These are phyloP conservation scores for Sporisorium scitamineum DNA, from an alignment of 1,284 basidiomycete genomes.

Conservation along the genomic window DNA sequence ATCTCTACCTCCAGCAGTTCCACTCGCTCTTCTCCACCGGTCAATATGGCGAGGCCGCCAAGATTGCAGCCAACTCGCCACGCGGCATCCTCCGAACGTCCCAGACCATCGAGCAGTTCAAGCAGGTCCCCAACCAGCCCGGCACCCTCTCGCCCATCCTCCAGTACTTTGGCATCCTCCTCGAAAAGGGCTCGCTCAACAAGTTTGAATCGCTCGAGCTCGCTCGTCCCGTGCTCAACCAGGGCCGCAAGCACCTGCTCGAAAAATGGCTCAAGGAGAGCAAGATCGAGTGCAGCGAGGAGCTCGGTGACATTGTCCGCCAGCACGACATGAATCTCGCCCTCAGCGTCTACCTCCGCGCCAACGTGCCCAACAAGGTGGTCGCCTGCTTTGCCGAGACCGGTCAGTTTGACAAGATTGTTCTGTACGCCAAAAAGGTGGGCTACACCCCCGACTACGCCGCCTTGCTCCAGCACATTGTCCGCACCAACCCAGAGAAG, in stretches of 20 bases:
- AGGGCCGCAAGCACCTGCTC: conserved; percentile 95
- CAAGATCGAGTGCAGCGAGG: conserved; percentile 98
- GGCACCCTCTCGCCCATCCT: conserved; percentile 95
- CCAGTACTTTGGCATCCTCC: conserved; percentile 96
- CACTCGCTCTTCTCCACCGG: conserved; percentile 90
- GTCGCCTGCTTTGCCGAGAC: conserved; percentile 97
- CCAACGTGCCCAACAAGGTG: conserved; percentile 98
- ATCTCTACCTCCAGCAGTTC: conserved; percentile 95
- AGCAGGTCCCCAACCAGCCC: conserved; percentile 88
- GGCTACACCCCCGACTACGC: conserved; percentile 94
- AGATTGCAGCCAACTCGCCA: conserved; percentile 97
- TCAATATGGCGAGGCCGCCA: conserved; percentile 95
- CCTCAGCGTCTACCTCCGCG: conserved; percentile 97
- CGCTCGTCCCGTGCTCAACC: conserved; percentile 92
- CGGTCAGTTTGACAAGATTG: conserved; percentile 97
- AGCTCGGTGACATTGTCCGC: conserved; percentile 97
- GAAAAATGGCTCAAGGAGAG: conserved; percentile 99
- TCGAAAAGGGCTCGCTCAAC: conserved; percentile 98
- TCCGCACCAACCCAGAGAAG: conserved; percentile 96
- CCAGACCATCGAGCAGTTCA: conserved; percentile 98
- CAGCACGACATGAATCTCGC: conserved; percentile 97
- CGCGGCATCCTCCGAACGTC: conserved; percentile 94
- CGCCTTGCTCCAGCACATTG: conserved; percentile 94
- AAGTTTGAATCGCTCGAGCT: conserved; percentile 96
- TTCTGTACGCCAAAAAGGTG: conserved; percentile 98